These are phyloP conservation scores for Starmera amethionina DNA, from an alignment of 805 yeast genomes.

Conservation along the genomic window DNA sequence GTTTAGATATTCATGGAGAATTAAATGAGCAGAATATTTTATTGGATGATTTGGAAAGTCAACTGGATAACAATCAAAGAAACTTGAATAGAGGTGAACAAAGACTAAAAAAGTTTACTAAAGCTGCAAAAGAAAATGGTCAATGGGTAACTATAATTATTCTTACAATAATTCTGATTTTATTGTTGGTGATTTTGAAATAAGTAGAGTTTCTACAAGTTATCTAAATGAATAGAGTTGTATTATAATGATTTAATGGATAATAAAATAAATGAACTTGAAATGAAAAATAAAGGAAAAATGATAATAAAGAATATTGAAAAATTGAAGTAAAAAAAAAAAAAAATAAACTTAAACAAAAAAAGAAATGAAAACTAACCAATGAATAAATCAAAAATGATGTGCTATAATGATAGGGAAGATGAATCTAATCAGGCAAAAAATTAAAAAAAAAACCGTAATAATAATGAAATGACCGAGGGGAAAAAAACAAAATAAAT, in stretches of 20 bases:
- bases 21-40: conserved; percentile 37
- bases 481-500: too few species aligned
- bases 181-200: conserved; percentile 32
- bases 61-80: conserved; percentile 31
- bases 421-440: too few species aligned
- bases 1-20: conserved; percentile 37
- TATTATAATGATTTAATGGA: not conserved
- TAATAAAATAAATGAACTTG: not conserved
- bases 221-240: not conserved
- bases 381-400: not conserved
- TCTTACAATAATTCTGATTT: conserved; percentile 31
- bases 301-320: not conserved
- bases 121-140: conserved; percentile 35
- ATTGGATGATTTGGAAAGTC: conserved; percentile 39
- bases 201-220: conserved; percentile 2
- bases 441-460: too few species aligned
- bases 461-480: too few species aligned
- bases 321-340: not conserved
- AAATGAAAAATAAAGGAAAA: not conserved
- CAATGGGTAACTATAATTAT: conserved; percentile 39
- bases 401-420: too few species aligned
- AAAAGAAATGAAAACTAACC: not conserved
- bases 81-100: conserved; percentile 31
- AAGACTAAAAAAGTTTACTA: conserved; percentile 28
- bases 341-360: not conserved